phyloP scores from a whole-genome alignment of 768 basidiomycete genomes.

The Mycena rosella region DNA sequence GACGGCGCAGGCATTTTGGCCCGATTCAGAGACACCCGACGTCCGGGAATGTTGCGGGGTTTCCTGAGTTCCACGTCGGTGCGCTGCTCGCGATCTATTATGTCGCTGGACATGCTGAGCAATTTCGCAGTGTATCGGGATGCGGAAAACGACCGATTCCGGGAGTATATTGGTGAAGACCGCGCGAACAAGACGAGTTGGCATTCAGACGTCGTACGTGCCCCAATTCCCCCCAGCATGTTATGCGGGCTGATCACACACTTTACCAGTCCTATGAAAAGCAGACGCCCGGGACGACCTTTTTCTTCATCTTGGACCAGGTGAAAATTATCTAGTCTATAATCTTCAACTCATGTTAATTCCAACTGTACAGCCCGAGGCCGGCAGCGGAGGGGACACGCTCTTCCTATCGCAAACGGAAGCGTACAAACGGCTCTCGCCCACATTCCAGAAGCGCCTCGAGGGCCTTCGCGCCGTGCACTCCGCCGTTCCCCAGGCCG shows the following conservation, averaged over 20 bases:
- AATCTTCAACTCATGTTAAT: neutral
- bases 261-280: conserved; percentile 61
- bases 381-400: conserved; percentile 61
- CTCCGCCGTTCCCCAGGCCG: conserved; percentile 65
- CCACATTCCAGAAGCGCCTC: conserved; percentile 67
- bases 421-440: conserved; percentile 70
- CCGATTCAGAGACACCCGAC: conserved; percentile 62
- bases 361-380: conserved; percentile 43
- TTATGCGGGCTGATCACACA: neutral
- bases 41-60: conserved; percentile 66
- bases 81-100: neutral
- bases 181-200: conserved; percentile 58
- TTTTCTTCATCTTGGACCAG: conserved; percentile 69
- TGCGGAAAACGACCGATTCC: conserved; percentile 55
- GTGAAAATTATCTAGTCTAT: conserved; percentile 29
- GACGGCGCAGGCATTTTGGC: conserved; percentile 55
- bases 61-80: conserved; percentile 72
- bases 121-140: conserved; percentile 62
- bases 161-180: conserved; percentile 57
- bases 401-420: conserved; percentile 70
- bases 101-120: neutral
- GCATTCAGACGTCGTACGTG: conserved; percentile 68
- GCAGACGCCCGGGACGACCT: conserved; percentile 67
- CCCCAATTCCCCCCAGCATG: neutral
- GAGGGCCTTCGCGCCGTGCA: conserved; percentile 71